A percentile compares a stretch with the other conserved stretches of the same genome.
Evolutionary conservation across 1,284 basidiomycete genomes (phyloP).

Genomic region (Bjerkandera adusta): DNA sequence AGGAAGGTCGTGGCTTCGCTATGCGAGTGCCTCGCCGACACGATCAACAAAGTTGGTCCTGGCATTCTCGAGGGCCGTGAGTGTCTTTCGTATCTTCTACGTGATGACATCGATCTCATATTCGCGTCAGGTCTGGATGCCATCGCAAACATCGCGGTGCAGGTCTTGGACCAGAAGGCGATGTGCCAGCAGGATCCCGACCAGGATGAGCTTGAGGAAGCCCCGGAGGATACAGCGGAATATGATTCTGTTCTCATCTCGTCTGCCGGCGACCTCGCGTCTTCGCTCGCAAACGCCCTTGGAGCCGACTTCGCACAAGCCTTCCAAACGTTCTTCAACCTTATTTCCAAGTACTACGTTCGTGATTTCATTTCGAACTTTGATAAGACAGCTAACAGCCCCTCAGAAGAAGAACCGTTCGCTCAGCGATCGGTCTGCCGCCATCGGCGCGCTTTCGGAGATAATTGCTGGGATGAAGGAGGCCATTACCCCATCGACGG

Average conservation of each 20-base stretch:
- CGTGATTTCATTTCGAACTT: conserved; percentile 27
- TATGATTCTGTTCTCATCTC: conserved; percentile 96
- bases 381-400: conserved; percentile 13
- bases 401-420: conserved; percentile 80
- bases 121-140: conserved; percentile 66
- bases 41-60: conserved; percentile 88
- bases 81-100: conserved; percentile 26
- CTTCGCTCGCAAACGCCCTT: conserved; percentile 84
- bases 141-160: conserved; percentile 76
- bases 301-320: conserved; percentile 85
- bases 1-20: conserved; percentile 88
- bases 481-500: conserved; percentile 85
- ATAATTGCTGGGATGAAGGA: conserved; percentile 92
- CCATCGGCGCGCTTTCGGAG: conserved; percentile 94
- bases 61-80: conserved; percentile 74
- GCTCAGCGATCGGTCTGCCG: conserved; percentile 88
- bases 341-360: conserved; percentile 93
- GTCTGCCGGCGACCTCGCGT: conserved; percentile 93
- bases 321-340: conserved; percentile 85
- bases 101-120: conserved; percentile 14
- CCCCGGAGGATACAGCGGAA: conserved; percentile 86
- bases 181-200: conserved; percentile 97
- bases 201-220: conserved; percentile 83
- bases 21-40: conserved; percentile 87
- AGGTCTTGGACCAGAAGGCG: conserved; percentile 90